Conservation (phyloP, 345 rosid species). For the Ceriops tagal region DNA sequence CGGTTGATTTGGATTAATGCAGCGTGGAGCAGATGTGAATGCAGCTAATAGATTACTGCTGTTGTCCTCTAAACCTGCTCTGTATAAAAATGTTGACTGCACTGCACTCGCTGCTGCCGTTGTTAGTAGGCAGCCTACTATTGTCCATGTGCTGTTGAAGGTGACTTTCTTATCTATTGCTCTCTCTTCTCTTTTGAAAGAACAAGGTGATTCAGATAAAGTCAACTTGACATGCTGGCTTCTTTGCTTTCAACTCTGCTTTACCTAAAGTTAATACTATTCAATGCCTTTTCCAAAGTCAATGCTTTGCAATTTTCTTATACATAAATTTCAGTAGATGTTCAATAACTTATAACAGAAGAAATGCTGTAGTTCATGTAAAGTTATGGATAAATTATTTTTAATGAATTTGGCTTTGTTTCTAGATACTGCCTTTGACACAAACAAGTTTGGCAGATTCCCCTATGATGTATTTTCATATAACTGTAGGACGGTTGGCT, state of each 20-base stretch:
- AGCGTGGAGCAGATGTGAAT: constrained; percentile 81
- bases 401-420: too few species aligned
- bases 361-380: too few species aligned
- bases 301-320: too few species aligned
- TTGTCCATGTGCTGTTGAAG: constrained; percentile 69
- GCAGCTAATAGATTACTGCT: constrained; percentile 63
- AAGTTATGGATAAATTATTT: too few species aligned
- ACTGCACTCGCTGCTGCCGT: constrained; percentile 81
- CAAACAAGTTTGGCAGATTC: neutral
- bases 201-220: neutral
- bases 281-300: too few species aligned
- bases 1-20: constrained; percentile 20
- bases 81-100: constrained; percentile 80
- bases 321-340: too few species aligned
- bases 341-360: too few species aligned
- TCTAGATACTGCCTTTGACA: neutral
- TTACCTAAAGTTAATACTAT: too few species aligned
- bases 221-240: neutral
- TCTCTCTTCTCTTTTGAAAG: neutral
- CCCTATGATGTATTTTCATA: too few species aligned
- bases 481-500: neutral
- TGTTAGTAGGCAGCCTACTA: constrained; percentile 72
- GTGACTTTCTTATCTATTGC: constrained; percentile 29
- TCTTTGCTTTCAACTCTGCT: neutral
- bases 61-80: constrained; percentile 82